Conservation (phyloP, 2,329 filamentous ascomycete genomes). For the Fusarium xyrophilum region DNA sequence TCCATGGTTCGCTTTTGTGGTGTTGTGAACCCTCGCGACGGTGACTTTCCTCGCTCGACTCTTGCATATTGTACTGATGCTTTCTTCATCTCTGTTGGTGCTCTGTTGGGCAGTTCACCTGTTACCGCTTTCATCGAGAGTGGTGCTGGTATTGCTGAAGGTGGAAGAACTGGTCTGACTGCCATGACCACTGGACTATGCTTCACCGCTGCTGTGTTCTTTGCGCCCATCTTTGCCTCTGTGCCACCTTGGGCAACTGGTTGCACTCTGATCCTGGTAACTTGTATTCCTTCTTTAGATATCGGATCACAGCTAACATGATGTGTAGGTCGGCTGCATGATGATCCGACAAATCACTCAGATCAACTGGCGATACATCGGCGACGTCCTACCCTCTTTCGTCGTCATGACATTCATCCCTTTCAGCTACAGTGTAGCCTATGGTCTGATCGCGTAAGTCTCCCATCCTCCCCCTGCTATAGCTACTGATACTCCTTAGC, state of each 20-base stretch:
- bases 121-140: slow-evolving; percentile 79
- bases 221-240: slow-evolving; percentile 77
- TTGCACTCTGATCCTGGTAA: slow-evolving; percentile 71
- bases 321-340: slow-evolving; percentile 69
- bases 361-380: slow-evolving; percentile 79
- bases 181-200: slow-evolving; percentile 72
- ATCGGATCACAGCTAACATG: background rate
- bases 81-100: slow-evolving; percentile 72
- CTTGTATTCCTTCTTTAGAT: slow-evolving; percentile 18
- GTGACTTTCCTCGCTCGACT: slow-evolving; percentile 87
- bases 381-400: slow-evolving; percentile 78
- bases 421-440: slow-evolving; percentile 80
- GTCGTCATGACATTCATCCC: slow-evolving; percentile 78
- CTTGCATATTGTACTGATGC: slow-evolving; percentile 79
- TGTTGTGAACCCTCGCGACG: slow-evolving; percentile 67
- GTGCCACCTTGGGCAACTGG: slow-evolving; percentile 82
- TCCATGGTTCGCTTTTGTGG: slow-evolving; percentile 82
- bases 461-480: fast-evolving
- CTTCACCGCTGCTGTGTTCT: slow-evolving; percentile 76
- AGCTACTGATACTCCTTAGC: slow-evolving; percentile 43
- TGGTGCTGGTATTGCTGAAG: slow-evolving; percentile 77
- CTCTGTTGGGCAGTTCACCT: slow-evolving; percentile 72
- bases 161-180: slow-evolving; percentile 75
- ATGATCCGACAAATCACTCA: slow-evolving; percentile 79
- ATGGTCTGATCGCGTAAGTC: slow-evolving; percentile 74